These are phyloP conservation scores for Primulina eburnea DNA, from an alignment of 257 asterid species.

Conservation along the genomic window DNA sequence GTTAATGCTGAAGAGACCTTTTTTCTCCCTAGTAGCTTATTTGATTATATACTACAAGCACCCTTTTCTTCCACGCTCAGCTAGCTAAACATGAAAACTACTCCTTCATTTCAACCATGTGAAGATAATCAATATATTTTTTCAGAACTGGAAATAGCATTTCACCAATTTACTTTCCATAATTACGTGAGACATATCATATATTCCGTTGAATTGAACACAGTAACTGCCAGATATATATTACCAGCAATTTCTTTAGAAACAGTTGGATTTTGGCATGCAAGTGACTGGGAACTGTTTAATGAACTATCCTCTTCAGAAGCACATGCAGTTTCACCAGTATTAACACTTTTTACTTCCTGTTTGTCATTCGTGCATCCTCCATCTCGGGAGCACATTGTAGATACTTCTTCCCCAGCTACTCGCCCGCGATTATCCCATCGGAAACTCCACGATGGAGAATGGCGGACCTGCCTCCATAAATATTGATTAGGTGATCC, in stretches of 20 bases:
- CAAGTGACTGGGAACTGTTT: constrained; percentile 59
- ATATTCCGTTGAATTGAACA: constrained; percentile 8
- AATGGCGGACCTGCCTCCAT: constrained; percentile 67
- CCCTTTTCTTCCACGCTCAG: not conserved
- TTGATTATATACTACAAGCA: not conserved
- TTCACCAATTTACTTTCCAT: constrained; percentile 11
- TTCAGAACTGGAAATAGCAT: not conserved
- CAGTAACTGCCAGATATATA: constrained; percentile 19
- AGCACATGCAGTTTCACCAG: constrained; percentile 58
- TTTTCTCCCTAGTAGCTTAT: not conserved
- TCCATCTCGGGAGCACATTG: constrained; percentile 56
- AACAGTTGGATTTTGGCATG: constrained; percentile 69
- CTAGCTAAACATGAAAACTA: not conserved
- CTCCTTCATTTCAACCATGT: not conserved
- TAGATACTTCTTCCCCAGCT: constrained; percentile 82
- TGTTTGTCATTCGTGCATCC: constrained; percentile 38
- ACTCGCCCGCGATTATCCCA: constrained; percentile 94
- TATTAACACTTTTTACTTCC: constrained; percentile 58
- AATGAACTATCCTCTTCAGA: constrained; percentile 84
- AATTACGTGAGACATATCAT: constrained; percentile 8
- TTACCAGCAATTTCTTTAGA: constrained; percentile 74
- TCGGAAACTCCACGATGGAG: constrained; percentile 95
- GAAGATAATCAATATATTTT: not conserved
- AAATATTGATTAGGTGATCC: constrained; percentile 56
- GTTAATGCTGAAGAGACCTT: not conserved